Evolutionary conservation across 257 asterid species (phyloP), one percentile per base, ranked within the genome.

Genomic region (Ilex asprella): DNA sequence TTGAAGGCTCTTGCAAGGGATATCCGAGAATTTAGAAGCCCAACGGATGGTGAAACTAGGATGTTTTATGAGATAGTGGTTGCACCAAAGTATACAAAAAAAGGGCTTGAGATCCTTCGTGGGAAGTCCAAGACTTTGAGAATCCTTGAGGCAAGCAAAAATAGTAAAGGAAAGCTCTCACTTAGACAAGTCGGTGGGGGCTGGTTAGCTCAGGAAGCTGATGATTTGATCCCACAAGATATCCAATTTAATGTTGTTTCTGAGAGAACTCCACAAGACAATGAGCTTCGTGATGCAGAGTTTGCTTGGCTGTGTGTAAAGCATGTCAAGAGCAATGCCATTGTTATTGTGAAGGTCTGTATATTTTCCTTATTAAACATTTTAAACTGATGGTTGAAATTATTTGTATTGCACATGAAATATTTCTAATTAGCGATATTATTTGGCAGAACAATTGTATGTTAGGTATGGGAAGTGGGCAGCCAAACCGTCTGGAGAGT

Each of bases 401-500:
- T 62, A 55, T 74, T 65, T 65, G 16, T 27, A 44, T 30, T 39
- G 8, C 35, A 16, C 31, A 49, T 39, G 39, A 56, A 56, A 46
- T n/a, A 16, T 56, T 60, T 61, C 49, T 67, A 29, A 59, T 51
- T 12, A 27, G 15, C n/a, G n/a, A 27, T 30, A 31, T 31, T 65
- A 10, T 69, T 15, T 54, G 58, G 65, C 76, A 88, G 97, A 76
- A 88, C 67, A 83, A 83, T 64, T 78, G 97, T 67, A 88, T 86
- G 95, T 73, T 88, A 32, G 97, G 98, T 44, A 88, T 92, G 98
- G 98, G 98, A 73, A 88, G 98, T 68, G 98, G 98, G 39, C 98
- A 92, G 31, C 98, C 98, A 2, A 92, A 92, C 71, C 97, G 98
- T 31, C 83, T 69, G 30, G 98, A 91, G 81, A 91, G 98, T 68